Evolutionary conservation across 176 grass and related monocot genomes (phyloP).

Genomic region (Oryza punctata): DNA sequence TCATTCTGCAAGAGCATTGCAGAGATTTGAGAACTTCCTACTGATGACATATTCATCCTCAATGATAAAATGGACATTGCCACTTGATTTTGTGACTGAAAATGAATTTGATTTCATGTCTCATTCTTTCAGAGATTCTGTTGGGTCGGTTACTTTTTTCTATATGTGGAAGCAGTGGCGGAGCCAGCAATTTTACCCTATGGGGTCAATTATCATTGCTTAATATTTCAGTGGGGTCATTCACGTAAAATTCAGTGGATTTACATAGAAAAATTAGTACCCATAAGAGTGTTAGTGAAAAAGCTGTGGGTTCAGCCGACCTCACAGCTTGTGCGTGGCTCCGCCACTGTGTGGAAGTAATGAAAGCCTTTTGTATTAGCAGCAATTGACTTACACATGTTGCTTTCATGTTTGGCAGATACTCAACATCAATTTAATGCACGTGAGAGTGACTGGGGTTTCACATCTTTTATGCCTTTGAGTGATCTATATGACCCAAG

Average conservation of each 20-base stretch:
- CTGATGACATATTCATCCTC: not conserved
- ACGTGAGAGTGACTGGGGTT: constrained; percentile 96
- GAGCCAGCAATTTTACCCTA: too few species aligned
- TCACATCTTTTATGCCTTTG: constrained; percentile 99
- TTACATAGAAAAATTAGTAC: too few species aligned
- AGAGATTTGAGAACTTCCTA: not conserved
- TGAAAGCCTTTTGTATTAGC: not conserved
- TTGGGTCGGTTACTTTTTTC: not conserved
- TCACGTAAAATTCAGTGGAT: too few species aligned
- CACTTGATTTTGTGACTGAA: not conserved
- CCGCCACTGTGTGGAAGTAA: constrained; percentile 9
- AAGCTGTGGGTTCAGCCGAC: too few species aligned
- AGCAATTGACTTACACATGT: constrained; percentile 11
- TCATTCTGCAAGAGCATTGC: not conserved
- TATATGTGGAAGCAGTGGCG: not conserved
- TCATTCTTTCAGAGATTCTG: constrained; percentile 2
- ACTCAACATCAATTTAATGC: constrained; percentile 99
- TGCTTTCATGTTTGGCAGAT: constrained; percentile 60
- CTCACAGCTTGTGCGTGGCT: too few species aligned
- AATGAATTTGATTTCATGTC: not conserved
- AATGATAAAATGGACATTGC: not conserved
- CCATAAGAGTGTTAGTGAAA: too few species aligned
- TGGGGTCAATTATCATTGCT: too few species aligned
- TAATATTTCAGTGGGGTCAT: too few species aligned
- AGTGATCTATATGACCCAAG: constrained; percentile 91